Conservation (phyloP, 352 stramenopile species). For the Pythium utonaiense region DNA sequence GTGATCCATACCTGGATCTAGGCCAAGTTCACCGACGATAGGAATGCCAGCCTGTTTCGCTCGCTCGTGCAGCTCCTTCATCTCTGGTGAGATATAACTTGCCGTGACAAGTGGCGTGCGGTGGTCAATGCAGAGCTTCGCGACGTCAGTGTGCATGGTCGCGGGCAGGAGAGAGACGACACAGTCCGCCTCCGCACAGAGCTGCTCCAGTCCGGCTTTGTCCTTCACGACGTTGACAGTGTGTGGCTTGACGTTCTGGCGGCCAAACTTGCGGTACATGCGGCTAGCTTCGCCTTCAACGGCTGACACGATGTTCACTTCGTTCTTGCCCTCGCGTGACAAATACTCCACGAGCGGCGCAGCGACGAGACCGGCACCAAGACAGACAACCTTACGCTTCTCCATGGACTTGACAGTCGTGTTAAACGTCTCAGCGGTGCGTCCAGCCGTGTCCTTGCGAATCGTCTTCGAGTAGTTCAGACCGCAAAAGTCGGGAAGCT, state of each 20-base stretch:
- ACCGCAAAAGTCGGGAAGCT: slow-evolving; percentile 76
- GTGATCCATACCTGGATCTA: slow-evolving; percentile 96
- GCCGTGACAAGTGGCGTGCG: slow-evolving; percentile 91
- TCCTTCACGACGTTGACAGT: slow-evolving; percentile 77
- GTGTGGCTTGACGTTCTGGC: slow-evolving; percentile 64
- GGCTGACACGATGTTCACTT: slow-evolving; percentile 73
- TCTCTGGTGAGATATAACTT: slow-evolving; percentile 94
- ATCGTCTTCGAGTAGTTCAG: slow-evolving; percentile 74
- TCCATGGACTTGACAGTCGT: slow-evolving; percentile 45
- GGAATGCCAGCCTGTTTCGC: slow-evolving; percentile 78
- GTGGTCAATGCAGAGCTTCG: slow-evolving; percentile 84
- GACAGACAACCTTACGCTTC: slow-evolving; percentile 83
- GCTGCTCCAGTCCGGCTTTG: slow-evolving; percentile 46
- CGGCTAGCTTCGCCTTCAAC: slow-evolving; percentile 65
- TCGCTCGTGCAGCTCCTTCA: slow-evolving; percentile 78
- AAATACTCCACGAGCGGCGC: slow-evolving; percentile 86
- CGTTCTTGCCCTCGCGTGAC: slow-evolving; percentile 61
- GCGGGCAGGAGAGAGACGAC: slow-evolving; percentile 94
- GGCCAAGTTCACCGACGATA: slow-evolving; percentile 94
- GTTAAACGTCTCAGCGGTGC: slow-evolving; percentile 20
- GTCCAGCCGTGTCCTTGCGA: slow-evolving; percentile 53
- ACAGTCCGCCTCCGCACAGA: slow-evolving; percentile 84
- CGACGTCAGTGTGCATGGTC: slow-evolving; percentile 91
- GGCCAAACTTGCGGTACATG: slow-evolving; percentile 68
- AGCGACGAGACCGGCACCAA: slow-evolving; percentile 82